Conservation (phyloP, 306 rosid genomes). For the Vicia villosa region DNA sequence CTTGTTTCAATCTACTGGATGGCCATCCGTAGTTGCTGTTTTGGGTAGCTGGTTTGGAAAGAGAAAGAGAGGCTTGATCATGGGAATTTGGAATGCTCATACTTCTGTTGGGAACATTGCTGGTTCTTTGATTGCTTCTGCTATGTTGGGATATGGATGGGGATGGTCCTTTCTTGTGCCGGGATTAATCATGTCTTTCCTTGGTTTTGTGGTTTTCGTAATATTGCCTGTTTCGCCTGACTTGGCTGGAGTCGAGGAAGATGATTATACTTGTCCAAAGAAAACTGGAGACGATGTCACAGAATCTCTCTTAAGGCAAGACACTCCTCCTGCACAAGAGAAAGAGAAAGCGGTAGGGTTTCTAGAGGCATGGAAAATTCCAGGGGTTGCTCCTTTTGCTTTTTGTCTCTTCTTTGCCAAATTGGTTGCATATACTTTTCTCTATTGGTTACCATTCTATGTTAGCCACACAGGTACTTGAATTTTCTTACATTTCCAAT, state of each 20-base stretch:
- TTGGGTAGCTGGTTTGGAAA: conserved; percentile 97
- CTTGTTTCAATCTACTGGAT: conserved; percentile 93
- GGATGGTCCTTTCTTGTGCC: conserved; percentile 96
- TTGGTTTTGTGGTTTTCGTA: conserved; percentile 70
- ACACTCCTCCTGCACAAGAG: conserved; percentile 41
- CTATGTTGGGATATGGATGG: conserved; percentile 87
- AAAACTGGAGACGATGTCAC: conserved; percentile 57
- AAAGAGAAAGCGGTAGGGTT: conserved; percentile 74
- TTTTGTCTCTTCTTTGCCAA: conserved; percentile 92
- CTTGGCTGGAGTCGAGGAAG: conserved; percentile 65
- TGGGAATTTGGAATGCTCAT: conserved; percentile 99
- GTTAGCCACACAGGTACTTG: conserved; percentile 79
- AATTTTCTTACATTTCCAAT: conserved; percentile 1
- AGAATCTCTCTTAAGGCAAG: conserved; percentile 59
- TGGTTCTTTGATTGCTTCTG: conserved; percentile 89
- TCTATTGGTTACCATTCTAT: conserved; percentile 99
- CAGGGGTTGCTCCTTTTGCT: conserved; percentile 98
- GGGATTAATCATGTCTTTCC: conserved; percentile 58
- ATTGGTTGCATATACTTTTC: conserved; percentile 98
- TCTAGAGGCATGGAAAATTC: conserved; percentile 95
- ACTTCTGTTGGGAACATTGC: conserved; percentile 93
- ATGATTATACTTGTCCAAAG: conserved; percentile 52
- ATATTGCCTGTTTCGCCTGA: conserved; percentile 77
- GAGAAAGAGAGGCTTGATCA: conserved; percentile 91
- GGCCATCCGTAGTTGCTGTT: conserved; percentile 98